Evolutionary conservation across 257 asterid species (phyloP).

Genomic region (Henckelia pumila): DNA sequence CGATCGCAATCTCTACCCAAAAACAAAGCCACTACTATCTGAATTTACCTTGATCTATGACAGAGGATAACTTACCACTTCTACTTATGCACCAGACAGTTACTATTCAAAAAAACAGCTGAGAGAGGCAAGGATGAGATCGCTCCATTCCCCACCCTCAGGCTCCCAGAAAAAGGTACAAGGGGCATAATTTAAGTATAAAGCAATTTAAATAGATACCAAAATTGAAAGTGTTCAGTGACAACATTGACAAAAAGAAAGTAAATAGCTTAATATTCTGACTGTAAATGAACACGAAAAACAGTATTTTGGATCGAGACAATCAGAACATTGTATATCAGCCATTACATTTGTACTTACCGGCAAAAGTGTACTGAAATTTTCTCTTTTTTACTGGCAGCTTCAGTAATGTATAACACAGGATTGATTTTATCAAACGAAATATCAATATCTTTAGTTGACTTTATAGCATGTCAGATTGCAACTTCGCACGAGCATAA

Average conservation of each 20-base stretch:
- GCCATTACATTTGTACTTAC: slow-evolving; percentile 48
- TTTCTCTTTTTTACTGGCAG: slow-evolving; percentile 40
- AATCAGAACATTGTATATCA: slow-evolving; percentile 11
- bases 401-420: slow-evolving; percentile 40
- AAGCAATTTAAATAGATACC: slow-evolving; percentile 6
- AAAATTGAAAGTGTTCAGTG: not conserved
- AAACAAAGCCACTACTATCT: not conserved
- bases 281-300: slow-evolving; percentile 2
- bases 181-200: not conserved
- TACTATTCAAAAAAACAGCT: not conserved
- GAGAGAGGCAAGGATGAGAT: slow-evolving; percentile 6
- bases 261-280: not conserved
- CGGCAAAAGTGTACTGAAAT: slow-evolving; percentile 38
- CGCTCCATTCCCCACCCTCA: slow-evolving; percentile 19
- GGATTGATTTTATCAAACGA: slow-evolving; percentile 44
- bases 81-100: not conserved
- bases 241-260: not conserved
- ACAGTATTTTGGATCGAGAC: slow-evolving; percentile 2
- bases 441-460: slow-evolving; percentile 50
- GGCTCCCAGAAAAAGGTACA: not conserved
- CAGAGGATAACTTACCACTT: slow-evolving; percentile 12
- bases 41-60: slow-evolving; percentile 13
- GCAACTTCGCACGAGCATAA: slow-evolving; percentile 55
- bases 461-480: slow-evolving; percentile 49
- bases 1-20: not conserved